Percentiles rank a stretch among this genome's conserved stretches.
These are phyloP conservation scores for Candida hispaniensis DNA, from an alignment of 805 yeast species.

Conservation along the genomic window DNA sequence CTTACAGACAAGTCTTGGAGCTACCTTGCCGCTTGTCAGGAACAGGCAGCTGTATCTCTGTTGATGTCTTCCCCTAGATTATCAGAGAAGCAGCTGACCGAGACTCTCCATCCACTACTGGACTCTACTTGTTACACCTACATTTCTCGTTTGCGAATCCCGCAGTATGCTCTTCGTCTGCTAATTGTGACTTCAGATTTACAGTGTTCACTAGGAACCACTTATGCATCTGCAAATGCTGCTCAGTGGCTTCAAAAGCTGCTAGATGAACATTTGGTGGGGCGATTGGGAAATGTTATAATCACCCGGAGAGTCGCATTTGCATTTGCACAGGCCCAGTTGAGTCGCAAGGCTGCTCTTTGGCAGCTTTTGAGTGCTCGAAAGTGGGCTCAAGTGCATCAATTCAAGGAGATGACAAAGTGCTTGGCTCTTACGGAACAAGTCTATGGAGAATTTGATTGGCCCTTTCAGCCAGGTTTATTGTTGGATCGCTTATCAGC, in stretches of 20 bases:
- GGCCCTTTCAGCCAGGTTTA: conserved; percentile 3
- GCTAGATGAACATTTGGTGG: conserved; percentile 32
- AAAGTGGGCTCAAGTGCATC: conserved; percentile 44
- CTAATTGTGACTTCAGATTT: conserved; percentile 60
- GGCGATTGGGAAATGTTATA: conserved; percentile 38
- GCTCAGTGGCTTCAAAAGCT: conserved; percentile 39
- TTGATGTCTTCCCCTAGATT: conserved; percentile 39
- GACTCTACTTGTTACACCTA: conserved; percentile 70
- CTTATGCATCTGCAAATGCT: conserved; percentile 36
- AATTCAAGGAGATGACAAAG: conserved; percentile 24
- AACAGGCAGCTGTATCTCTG: conserved; percentile 69
- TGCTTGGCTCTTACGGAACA: conserved; percentile 27
- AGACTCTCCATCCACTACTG: conserved; percentile 46
- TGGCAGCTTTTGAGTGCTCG: conserved; percentile 68
- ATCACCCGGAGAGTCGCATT: conserved; percentile 45
- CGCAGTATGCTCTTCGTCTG: conserved; percentile 60
- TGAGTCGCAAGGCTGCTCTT: conserved; percentile 62
- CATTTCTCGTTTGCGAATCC: conserved; percentile 56
- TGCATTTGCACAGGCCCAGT: conserved; percentile 43
- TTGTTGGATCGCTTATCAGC: conserved; percentile 1
- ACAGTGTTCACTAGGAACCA: conserved; percentile 36
- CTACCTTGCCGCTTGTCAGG: conserved; percentile 74
- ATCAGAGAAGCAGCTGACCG: conserved; percentile 40
- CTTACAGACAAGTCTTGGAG: conserved; percentile 69
- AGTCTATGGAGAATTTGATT: conserved; percentile 24